These are phyloP conservation scores for Nakazawaea pomicola DNA, from an alignment of 805 yeast genomes.

Conservation along the genomic window DNA sequence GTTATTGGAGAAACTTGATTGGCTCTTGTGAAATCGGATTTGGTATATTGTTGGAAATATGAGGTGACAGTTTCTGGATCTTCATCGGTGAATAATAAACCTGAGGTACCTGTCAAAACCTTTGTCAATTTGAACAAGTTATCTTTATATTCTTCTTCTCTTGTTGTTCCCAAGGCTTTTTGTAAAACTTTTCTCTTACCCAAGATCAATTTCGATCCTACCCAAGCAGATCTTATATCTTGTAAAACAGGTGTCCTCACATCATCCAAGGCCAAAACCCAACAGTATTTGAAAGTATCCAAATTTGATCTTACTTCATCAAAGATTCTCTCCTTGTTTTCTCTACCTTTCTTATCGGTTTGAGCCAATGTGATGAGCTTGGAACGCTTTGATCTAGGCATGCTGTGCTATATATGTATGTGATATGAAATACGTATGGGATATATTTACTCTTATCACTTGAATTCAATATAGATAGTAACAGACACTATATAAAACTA, in stretches of 20 bases:
- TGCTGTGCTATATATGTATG: slow-evolving; percentile 25
- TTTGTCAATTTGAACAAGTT: slow-evolving; percentile 67
- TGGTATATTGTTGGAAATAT: slow-evolving; percentile 76
- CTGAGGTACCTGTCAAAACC: slow-evolving; percentile 71
- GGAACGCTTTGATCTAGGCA: slow-evolving; percentile 98
- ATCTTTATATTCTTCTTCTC: slow-evolving; percentile 87
- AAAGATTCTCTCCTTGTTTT: slow-evolving; percentile 84
- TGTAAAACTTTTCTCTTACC: slow-evolving; percentile 93
- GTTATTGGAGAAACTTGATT: slow-evolving; percentile 79
- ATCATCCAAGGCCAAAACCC: slow-evolving; percentile 85
- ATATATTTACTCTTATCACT: too few species aligned
- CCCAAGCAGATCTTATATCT: slow-evolving; percentile 90
- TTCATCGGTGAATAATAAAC: slow-evolving; percentile 87
- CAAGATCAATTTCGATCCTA: slow-evolving; percentile 79
- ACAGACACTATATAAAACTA: too few species aligned
- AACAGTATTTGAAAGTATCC: slow-evolving; percentile 70
- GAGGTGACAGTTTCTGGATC: slow-evolving; percentile 80
- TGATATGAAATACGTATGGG: background rate
- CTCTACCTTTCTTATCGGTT: slow-evolving; percentile 93
- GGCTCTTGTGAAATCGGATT: slow-evolving; percentile 84
- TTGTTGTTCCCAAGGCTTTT: slow-evolving; percentile 84
- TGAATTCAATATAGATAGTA: too few species aligned
- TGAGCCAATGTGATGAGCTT: slow-evolving; percentile 93
- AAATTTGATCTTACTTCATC: slow-evolving; percentile 84
- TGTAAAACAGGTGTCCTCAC: slow-evolving; percentile 95